A percentile compares a stretch with the other conserved stretches of the same genome.
These are phyloP conservation scores for Carex parvula DNA, from an alignment of 176 grass and related monocot species.

Conservation along the genomic window DNA sequence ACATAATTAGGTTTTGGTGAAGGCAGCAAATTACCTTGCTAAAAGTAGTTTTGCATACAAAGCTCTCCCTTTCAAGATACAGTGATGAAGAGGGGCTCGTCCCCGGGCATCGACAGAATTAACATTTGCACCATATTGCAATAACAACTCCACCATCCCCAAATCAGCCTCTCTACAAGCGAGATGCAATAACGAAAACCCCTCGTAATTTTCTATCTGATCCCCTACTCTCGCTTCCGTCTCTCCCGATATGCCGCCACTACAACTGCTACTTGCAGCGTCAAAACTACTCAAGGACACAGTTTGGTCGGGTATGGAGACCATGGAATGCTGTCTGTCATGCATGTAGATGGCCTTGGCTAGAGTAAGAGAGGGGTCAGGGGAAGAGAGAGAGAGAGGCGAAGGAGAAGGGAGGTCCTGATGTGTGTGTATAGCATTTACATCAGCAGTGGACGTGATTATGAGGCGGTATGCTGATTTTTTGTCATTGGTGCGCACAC, in stretches of 20 bases:
- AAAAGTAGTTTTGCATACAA: constrained; percentile 58
- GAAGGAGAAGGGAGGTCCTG: constrained; percentile 12
- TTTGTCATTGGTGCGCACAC: constrained; percentile 70
- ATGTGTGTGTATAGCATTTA: constrained; percentile 58
- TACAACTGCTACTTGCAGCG: background rate
- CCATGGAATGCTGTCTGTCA: constrained; percentile 47
- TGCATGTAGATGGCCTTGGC: constrained; percentile 78
- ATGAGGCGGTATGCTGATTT: constrained; percentile 73
- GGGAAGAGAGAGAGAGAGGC: constrained; percentile 19
- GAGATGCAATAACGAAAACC: constrained; percentile 81
- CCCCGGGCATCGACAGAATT: constrained; percentile 62
- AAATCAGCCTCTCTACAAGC: constrained; percentile 71
- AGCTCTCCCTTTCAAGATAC: constrained; percentile 65
- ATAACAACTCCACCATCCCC: constrained; percentile 89
- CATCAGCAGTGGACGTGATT: constrained; percentile 58
- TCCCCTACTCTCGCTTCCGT: constrained; percentile 5
- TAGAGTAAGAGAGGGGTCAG: constrained; percentile 47
- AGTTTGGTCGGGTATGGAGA: constrained; percentile 27
- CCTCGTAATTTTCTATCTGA: constrained; percentile 41
- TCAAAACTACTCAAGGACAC: constrained; percentile 11
- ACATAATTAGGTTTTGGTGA: background rate
- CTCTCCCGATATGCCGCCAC: background rate
- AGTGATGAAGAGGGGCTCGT: constrained; percentile 80
- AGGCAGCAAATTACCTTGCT: constrained; percentile 52
- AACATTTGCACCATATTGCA: constrained; percentile 85